A percentile compares a stretch with the other conserved stretches of the same genome.
These are phyloP conservation scores for Vitis hybrid DNA, from an alignment of 177 flowering plant species.

Conservation along the genomic window DNA sequence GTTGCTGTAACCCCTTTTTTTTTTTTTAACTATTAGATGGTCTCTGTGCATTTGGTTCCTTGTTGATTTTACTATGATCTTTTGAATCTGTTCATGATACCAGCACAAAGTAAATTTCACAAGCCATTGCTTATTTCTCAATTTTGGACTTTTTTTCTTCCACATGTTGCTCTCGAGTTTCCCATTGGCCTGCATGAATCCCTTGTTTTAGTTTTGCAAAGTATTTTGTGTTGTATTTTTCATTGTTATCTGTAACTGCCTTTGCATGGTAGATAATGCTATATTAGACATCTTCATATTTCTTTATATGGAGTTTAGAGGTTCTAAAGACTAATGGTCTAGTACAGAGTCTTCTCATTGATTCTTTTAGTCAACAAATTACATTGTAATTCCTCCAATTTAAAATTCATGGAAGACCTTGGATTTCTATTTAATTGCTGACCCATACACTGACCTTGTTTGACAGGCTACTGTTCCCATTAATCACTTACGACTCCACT, in stretches of 20 bases:
- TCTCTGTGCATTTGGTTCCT: background rate
- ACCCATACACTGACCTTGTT: background rate
- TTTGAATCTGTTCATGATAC: background rate
- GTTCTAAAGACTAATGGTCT: background rate
- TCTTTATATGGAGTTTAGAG: background rate
- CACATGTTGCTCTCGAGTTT: too few relatives aligned
- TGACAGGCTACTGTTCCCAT: background rate
- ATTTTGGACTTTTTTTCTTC: too few relatives aligned
- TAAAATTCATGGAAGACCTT: background rate
- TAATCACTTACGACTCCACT: background rate
- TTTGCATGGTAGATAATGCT: background rate
- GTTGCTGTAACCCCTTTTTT: slow-evolving; percentile 32
- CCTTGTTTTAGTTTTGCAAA: too few relatives aligned
- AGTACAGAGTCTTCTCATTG: background rate
- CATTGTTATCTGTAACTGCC: too few relatives aligned
- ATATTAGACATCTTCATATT: background rate
- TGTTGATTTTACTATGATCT: background rate
- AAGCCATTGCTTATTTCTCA: too few relatives aligned
- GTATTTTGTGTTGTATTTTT: too few relatives aligned
- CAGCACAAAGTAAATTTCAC: too few relatives aligned
- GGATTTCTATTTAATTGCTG: background rate
- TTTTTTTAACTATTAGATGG: background rate
- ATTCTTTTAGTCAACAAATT: background rate
- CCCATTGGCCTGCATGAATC: too few relatives aligned
- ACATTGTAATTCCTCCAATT: background rate